Percentiles rank a stretch among this genome's conserved stretches.
These are phyloP conservation scores for Biancaea sappan DNA, from an alignment of 306 rosid genomes.

Conservation along the genomic window DNA sequence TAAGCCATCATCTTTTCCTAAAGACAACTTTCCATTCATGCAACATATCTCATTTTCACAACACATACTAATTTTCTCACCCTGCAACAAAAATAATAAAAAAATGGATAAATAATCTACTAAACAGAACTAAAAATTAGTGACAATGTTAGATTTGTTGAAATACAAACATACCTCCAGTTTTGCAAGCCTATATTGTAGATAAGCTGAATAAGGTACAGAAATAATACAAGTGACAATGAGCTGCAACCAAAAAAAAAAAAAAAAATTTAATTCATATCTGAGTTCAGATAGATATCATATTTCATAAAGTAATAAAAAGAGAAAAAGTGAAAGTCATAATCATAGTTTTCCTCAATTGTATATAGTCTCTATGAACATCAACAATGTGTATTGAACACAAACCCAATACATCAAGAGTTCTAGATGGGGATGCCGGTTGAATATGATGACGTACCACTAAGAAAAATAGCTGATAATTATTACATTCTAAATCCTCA, in stretches of 20 bases:
- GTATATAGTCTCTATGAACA: neutral
- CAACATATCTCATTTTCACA: conserved; percentile 33
- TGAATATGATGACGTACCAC: neutral
- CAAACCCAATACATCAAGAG: neutral
- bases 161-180: conserved; percentile 59
- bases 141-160: neutral
- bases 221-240: conserved; percentile 54
- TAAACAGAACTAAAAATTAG: conserved; percentile 15
- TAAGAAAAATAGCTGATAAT: neutral
- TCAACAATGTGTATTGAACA: neutral
- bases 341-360: neutral
- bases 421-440: neutral
- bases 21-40: conserved; percentile 27
- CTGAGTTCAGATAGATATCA: neutral
- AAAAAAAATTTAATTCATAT: neutral
- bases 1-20: conserved; percentile 29
- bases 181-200: conserved; percentile 55
- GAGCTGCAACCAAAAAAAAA: conserved; percentile 53
- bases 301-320: neutral
- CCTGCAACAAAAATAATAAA: conserved; percentile 52
- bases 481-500: neutral
- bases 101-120: neutral
- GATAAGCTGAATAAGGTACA: conserved; percentile 55
- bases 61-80: conserved; percentile 49
- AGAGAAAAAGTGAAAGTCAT: neutral